phyloP scores from a whole-genome alignment of 2,329 filamentous ascomycete species.

The Aulographum hederae region DNA sequence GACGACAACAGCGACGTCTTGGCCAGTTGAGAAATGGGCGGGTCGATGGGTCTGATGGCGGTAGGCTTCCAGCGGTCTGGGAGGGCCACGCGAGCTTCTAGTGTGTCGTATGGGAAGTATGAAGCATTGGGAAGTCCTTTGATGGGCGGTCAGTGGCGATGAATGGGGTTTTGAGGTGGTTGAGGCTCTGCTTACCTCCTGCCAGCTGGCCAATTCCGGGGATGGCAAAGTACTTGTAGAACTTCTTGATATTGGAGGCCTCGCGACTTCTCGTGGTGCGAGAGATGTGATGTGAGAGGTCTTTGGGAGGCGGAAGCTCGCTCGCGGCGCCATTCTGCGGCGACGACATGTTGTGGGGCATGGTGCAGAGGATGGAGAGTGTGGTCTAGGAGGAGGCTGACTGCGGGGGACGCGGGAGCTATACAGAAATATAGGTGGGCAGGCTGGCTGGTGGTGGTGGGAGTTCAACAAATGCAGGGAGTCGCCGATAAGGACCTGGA shows the following conservation, averaged over 20 bases:
- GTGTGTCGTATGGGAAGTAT: constrained; percentile 81
- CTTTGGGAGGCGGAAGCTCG: too few relatives aligned
- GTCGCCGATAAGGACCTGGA: too few relatives aligned
- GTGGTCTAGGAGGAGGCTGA: too few relatives aligned
- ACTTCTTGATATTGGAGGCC: constrained; percentile 54
- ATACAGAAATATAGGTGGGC: too few relatives aligned
- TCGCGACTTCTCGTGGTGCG: constrained; percentile 45
- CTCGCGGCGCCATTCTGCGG: too few relatives aligned
- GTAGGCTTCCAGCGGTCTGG: constrained; percentile 58
- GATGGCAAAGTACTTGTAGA: constrained; percentile 68
- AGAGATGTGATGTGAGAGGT: constrained; percentile 67
- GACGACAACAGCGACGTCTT: constrained; percentile 5
- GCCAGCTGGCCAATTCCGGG: constrained; percentile 44
- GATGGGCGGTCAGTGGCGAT: too few relatives aligned
- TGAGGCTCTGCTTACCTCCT: constrained; percentile 26
- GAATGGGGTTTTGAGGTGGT: constrained; percentile 5
- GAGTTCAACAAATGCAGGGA: too few relatives aligned
- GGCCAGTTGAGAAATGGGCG: constrained; percentile 10
- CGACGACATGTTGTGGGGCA: too few relatives aligned
- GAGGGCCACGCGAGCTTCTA: constrained; percentile 63
- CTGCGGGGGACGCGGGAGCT: too few relatives aligned
- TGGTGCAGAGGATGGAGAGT: too few relatives aligned
- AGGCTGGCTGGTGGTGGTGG: too few relatives aligned
- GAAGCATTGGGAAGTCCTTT: constrained; percentile 60
- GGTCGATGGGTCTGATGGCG: constrained; percentile 39